Conservation (phyloP, 2,329 filamentous ascomycete genomes). For the Lizonia empirigonia region DNA sequence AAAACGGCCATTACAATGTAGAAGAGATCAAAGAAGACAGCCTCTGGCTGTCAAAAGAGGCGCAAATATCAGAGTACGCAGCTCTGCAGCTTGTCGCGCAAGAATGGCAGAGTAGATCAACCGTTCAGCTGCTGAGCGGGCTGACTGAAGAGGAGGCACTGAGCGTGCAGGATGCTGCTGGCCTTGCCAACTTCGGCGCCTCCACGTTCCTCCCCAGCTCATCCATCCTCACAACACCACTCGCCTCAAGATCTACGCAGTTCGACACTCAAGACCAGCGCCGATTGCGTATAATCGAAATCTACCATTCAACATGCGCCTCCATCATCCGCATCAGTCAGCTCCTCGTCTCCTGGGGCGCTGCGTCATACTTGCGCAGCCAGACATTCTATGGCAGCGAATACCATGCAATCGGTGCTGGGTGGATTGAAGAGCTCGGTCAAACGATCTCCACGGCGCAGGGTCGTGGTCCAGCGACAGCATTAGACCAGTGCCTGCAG, state of each 20-base stretch:
- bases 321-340: slow-evolving; percentile 52
- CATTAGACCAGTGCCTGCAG: slow-evolving; percentile 52
- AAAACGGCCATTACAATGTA: slow-evolving; percentile 72
- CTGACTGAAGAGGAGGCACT: slow-evolving; percentile 79
- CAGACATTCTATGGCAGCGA: slow-evolving; percentile 35
- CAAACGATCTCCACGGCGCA: slow-evolving; percentile 37
- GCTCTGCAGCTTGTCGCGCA: slow-evolving; percentile 80
- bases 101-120: slow-evolving; percentile 82
- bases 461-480: slow-evolving; percentile 49
- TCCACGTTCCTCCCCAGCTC: slow-evolving; percentile 54
- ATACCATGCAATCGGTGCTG: slow-evolving; percentile 38
- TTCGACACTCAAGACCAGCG: slow-evolving; percentile 69
- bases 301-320: slow-evolving; percentile 74
- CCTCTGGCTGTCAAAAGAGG: slow-evolving; percentile 80
- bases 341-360: slow-evolving; percentile 43
- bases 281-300: slow-evolving; percentile 69
- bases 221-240: slow-evolving; percentile 48
- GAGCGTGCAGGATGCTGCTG: slow-evolving; percentile 76
- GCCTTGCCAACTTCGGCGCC: slow-evolving; percentile 65
- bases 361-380: slow-evolving; percentile 35
- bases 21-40: slow-evolving; percentile 83
- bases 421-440: slow-evolving; percentile 43
- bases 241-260: slow-evolving; percentile 24
- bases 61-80: slow-evolving; percentile 77
- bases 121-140: slow-evolving; percentile 70